Conservation (phyloP, 352 stramenopile genomes). For the Thraustotheca clavata region DNA sequence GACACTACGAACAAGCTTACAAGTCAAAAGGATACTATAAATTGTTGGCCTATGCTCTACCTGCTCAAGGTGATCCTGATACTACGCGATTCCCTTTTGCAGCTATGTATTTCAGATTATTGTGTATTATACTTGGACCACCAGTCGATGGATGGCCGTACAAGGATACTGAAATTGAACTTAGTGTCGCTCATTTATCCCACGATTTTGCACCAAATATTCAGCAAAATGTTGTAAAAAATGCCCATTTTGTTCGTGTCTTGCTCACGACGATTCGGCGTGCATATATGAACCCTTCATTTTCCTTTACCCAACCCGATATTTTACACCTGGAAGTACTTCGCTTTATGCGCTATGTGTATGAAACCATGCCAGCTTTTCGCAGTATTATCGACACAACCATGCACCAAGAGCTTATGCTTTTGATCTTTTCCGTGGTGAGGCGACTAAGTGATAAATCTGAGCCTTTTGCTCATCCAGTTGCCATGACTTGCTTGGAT, state of each 20-base stretch:
- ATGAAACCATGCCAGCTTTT: conserved; percentile 38
- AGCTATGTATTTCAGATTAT: conserved; percentile 59
- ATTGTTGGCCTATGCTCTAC: conserved; percentile 48
- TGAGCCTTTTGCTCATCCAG: conserved; percentile 51
- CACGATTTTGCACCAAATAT: conserved; percentile 71
- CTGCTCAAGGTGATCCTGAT: conserved; percentile 24
- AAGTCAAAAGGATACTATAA: conserved; percentile 64
- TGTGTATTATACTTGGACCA: conserved; percentile 51
- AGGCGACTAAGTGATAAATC: not conserved
- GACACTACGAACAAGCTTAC: conserved; percentile 44
- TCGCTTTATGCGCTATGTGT: conserved; percentile 40
- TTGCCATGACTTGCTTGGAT: conserved; percentile 30
- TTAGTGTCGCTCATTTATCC: conserved; percentile 34
- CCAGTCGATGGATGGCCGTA: conserved; percentile 52
- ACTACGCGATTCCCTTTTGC: conserved; percentile 40
- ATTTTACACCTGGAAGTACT: conserved; percentile 40
- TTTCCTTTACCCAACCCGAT: conserved; percentile 1
- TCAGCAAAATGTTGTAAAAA: conserved; percentile 39
- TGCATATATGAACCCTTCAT: conserved; percentile 39
- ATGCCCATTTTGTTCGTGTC: conserved; percentile 40
- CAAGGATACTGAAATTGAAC: conserved; percentile 48
- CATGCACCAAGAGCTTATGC: not conserved
- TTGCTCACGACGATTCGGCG: conserved; percentile 47
- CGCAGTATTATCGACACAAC: not conserved
- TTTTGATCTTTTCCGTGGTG: not conserved